Base-by-base conservation (phyloP, 495 filamentous ascomycete species). In the Chlorociboria aeruginascens region DNA sequence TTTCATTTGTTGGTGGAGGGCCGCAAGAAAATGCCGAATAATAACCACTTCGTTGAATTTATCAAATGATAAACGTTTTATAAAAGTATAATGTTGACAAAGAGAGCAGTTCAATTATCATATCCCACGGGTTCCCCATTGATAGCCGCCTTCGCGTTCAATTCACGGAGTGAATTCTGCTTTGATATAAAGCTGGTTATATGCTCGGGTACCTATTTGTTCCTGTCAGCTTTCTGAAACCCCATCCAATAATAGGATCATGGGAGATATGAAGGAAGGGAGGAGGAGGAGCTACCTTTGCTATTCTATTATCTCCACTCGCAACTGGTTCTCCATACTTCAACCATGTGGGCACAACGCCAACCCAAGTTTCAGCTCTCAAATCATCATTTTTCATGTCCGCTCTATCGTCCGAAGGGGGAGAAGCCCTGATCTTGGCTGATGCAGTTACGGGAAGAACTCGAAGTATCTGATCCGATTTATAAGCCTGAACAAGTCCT, bases 291-390 rank as follows among this genome's bases (percentile, higher is more conserved):
- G 42, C 43, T 32, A 57, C 54, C 36, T 57, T 49, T 20, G 40
- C 28, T 12, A 54, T 48, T 17, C 25, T 37, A 49, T 57, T 57
- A 12, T 55, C 45, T 8, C 37, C 20, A 28, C 50, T 46, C 3
- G 79, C 62, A n/a, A 92, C 54, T 0, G 89, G 87, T 43, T 79
- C 70, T 0, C 83, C 87, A 45, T 85, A 64, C 0, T 63, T 69
- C 38, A 73, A 71, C 63, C 76, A 82, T 29, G 85, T 69, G 2
- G 88, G 89, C 14, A 95, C 71, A n/a, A 93, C 86, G 0, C 89
- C 89, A 0, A 82, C 83, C 89, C 87, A 94, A 7, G 83, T 77
- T 32, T 68, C 67, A 8, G 63, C 65, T 10, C 69, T 68, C 20
- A 93, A 44, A 13, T 75, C 77, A n/a, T 69, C 69, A 41, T 82